Percentiles rank a stretch among this genome's conserved stretches.
phyloP scores from a whole-genome alignment of 345 rosid species.

The Geranium rotundifolium region DNA sequence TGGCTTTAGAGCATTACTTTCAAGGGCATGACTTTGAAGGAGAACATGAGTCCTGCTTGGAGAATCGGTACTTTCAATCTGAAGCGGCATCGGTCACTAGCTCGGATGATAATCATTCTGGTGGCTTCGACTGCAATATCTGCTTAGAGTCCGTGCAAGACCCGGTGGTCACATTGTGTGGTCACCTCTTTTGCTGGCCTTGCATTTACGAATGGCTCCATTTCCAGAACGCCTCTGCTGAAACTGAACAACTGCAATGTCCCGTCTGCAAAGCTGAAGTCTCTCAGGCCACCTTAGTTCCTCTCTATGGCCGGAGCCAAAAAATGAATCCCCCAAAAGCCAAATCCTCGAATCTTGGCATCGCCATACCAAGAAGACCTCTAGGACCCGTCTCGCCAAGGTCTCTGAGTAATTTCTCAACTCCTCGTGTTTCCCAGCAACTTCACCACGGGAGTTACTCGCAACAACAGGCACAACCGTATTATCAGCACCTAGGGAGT shows the following conservation, averaged over 20 bases:
- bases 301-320: slow-evolving; percentile 70
- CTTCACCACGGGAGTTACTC: slow-evolving; percentile 13
- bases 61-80: slow-evolving; percentile 19
- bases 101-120: slow-evolving; percentile 9
- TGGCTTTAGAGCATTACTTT: slow-evolving; percentile 16
- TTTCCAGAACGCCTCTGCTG: slow-evolving; percentile 1
- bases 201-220: slow-evolving; percentile 31
- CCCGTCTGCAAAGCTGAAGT: slow-evolving; percentile 88
- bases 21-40: slow-evolving; percentile 4
- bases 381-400: slow-evolving; percentile 29
- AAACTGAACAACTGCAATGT: slow-evolving; percentile 36
- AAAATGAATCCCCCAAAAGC: slow-evolving; percentile 17
- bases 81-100: background rate
- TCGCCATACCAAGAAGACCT: slow-evolving; percentile 42
- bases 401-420: slow-evolving; percentile 1
- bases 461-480: slow-evolving; percentile 14
- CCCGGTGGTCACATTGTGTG: slow-evolving; percentile 26
- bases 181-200: slow-evolving; percentile 35
- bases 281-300: slow-evolving; percentile 54
- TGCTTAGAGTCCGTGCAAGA: slow-evolving; percentile 22
- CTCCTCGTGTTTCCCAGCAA: slow-evolving; percentile 11
- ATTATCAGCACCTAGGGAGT: slow-evolving; percentile 23
- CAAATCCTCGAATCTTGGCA: slow-evolving; percentile 23
- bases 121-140: slow-evolving; percentile 29
- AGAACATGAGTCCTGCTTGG: slow-evolving; percentile 5